These are phyloP conservation scores for Leccinum pallidistipes DNA, from an alignment of 1,284 basidiomycete species.

Conservation along the genomic window DNA sequence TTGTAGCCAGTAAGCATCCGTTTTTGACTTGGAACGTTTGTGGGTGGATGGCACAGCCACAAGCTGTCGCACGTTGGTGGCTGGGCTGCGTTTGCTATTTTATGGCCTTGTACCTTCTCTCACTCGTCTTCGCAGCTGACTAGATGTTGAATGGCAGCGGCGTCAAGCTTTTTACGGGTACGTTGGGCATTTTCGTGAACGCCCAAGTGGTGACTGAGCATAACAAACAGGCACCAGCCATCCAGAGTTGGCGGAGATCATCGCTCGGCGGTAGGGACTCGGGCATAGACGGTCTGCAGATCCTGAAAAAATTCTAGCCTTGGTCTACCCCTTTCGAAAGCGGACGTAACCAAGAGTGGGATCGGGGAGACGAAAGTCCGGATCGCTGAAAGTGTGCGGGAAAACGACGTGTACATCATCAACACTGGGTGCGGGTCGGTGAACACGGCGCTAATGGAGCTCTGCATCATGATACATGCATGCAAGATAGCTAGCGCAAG, in stretches of 20 bases:
- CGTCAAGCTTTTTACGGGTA: constrained; percentile 92
- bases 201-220: constrained; percentile 3
- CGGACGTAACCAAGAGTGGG: constrained; percentile 85
- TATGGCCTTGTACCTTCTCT: constrained; percentile 11
- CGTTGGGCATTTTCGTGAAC: constrained; percentile 29
- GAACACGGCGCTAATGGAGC: constrained; percentile 91
- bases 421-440: constrained; percentile 89
- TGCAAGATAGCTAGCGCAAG: constrained; percentile 97
- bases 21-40: constrained; percentile 1
- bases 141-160: constrained; percentile 76
- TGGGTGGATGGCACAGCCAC: constrained; percentile 21
- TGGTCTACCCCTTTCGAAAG: constrained; percentile 80
- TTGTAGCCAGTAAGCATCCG: constrained; percentile 32
- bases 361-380: constrained; percentile 93
- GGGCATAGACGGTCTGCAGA: constrained; percentile 21
- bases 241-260: constrained; percentile 92
- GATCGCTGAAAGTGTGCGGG: constrained; percentile 93
- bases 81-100: constrained; percentile 20
- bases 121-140: constrained; percentile 14
- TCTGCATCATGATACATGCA: constrained; percentile 99
- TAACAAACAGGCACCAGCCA: constrained; percentile 79
- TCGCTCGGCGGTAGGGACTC: constrained; percentile 79
- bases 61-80: constrained; percentile 9
- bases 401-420: constrained; percentile 99
- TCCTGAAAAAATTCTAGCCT: constrained; percentile 52